Evolutionary conservation across 108 stramenopile species (phyloP), one percentile per base, ranked within the genome.

Genomic region (Schizochytrium sp.): DNA sequence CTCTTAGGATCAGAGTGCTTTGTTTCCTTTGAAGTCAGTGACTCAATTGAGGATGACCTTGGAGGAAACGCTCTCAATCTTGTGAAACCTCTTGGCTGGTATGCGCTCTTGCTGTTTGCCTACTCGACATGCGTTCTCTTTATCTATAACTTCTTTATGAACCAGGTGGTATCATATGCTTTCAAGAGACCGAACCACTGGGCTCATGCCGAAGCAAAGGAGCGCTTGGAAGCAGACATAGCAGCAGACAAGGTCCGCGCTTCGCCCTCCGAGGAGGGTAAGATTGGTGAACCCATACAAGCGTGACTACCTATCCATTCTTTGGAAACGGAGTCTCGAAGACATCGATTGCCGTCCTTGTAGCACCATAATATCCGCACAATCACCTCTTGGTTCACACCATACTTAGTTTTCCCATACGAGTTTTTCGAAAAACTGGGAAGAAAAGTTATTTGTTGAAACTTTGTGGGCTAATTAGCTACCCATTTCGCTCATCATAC

Each of bases 1-100:
- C 76, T 83, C 49, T 10, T 83, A n/a, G 76, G 76, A 0, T 83
- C 76, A 8, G 15, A 7, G 28, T 83, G 76, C 76, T 83, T 83
- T 38, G 76, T 83, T 10, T 64, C 76, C 1, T 83, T 83, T 19
- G 50, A 53, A n/a, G 76, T 83, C 15, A 53, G 49, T 2, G 76
- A 83, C 47, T 83, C 76, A 28, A 83, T 83, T 50, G 76, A 83
- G 47, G 40, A 0, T 10, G 50, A 83, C 13, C 76, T 83, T 50
- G 87, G 42, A 19, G 50, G 50, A 46, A 83, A 83, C 19, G 76
- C 53, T 19, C 53, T 83, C 46, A 83, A 83, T 50, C 46, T 83
- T 28, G 76, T 83, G 5, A 83, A 83, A 53, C 46, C 46, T 17
- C 41, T 83, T 38, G 76, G 76, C 10, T 83, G 76, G 76, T 47